Evolutionary conservation across 1,284 basidiomycete species (phyloP), one percentile per base, ranked within the genome.

Genomic region (Marasmius oreades): DNA sequence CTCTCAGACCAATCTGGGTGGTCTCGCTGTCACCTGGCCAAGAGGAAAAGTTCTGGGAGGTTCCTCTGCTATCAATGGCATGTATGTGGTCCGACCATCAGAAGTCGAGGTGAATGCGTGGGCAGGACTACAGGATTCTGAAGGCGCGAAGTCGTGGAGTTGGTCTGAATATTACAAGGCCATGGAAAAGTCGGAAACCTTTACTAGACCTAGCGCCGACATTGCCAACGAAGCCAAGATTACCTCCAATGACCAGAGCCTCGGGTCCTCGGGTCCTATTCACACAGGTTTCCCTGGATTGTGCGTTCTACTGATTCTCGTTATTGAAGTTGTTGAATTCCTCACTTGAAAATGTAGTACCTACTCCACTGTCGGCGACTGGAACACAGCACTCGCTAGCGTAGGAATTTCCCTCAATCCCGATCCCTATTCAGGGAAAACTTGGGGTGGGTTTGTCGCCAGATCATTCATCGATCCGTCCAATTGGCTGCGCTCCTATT

Each of bases 11-110:
- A 67, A 72, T 44, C 70, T 76, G 1, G 66, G 63, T 42, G 71
- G 73, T 60, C 70, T 75, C 39, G 57, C 55, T 1, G 60, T 79
- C 11, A 55, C 69, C 4, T 88, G 85, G 85, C 81, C 85, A 0
- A 75, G 86, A 52, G 69, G 70, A 24, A 88, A 90, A 74, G 76
- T 86, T 24, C 78, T 91, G 22, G 89, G 89, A 52, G 89, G 90
- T 18, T 87, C 79, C 3, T 77, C 81, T 37, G 85, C 87, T 5
- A 77, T 88, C 57, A 91, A 91, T 70, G 85, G 83, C 52, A 71
- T 86, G 66, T 88, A 85, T 70, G 75, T 78, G 48, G 73, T 80
- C 43, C 70, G 77, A 11, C 77, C 77, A 10, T 75, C 74, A 26
- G 63, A 76, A 51, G 51, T 76, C 51, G 80, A 82, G 62, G 67